A percentile compares a stretch with the other conserved stretches of the same genome.
phyloP scores from a whole-genome alignment of 495 filamentous ascomycete genomes.

The Podospora comata region DNA sequence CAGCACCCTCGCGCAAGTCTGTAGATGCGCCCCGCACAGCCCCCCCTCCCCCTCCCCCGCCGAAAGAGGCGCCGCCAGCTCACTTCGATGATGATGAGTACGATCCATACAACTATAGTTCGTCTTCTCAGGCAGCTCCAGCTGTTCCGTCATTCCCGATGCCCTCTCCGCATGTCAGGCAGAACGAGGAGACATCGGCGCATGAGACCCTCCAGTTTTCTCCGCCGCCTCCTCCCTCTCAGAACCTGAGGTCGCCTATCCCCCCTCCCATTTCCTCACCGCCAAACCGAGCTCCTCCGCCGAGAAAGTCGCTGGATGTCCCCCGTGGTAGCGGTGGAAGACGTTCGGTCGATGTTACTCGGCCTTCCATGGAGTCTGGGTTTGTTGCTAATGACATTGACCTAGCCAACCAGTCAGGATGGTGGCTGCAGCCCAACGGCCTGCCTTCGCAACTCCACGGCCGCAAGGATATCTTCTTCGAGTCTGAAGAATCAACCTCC shows the following conservation, averaged over 20 bases:
- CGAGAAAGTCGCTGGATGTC: conserved; percentile 69
- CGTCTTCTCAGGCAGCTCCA: conserved; percentile 36
- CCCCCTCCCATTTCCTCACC: conserved; percentile 47
- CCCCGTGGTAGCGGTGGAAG: conserved; percentile 52
- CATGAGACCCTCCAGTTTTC: conserved; percentile 21
- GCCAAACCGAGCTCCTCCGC: conserved; percentile 5
- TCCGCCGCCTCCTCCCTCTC: conserved; percentile 18
- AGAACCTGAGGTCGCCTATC: conserved; percentile 44
- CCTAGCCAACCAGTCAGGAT: conserved; percentile 63
- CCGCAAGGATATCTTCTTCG: conserved; percentile 77
- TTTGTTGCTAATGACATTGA: conserved; percentile 87
- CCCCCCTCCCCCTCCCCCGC: conserved; percentile 59
- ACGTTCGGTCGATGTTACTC: conserved; percentile 66
- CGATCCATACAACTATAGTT: conserved; percentile 67
- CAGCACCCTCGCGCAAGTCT: conserved; percentile 39
- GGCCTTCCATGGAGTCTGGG: conserved; percentile 64
- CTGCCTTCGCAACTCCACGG: conserved; percentile 78
- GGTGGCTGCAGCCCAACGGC: conserved; percentile 77
- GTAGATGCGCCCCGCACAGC: conserved; percentile 55
- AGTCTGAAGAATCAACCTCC: conserved; percentile 73
- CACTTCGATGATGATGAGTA: conserved; percentile 64
- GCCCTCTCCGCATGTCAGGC: conserved; percentile 43
- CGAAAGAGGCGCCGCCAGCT: conserved; percentile 39
- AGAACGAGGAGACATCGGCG: conserved; percentile 28
- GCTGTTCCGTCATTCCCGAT: conserved; percentile 45